These are phyloP conservation scores for Fusarium hostae DNA, from an alignment of 2,329 filamentous ascomycete species.

Conservation along the genomic window DNA sequence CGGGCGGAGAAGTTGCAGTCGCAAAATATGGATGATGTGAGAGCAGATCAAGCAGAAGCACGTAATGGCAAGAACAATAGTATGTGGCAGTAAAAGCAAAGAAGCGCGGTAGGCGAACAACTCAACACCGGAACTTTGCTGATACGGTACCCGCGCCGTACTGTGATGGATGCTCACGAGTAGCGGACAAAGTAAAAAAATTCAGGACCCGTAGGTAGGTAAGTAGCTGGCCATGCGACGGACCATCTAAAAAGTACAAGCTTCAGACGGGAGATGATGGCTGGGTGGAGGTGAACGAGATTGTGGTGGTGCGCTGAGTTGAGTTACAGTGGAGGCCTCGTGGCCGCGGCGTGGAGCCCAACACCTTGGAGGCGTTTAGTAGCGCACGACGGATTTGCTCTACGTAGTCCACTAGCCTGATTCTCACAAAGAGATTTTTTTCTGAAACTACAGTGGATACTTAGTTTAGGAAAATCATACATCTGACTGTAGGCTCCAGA, in stretches of 20 bases:
- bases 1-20: slow-evolving; percentile 22
- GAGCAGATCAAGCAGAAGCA: slow-evolving; percentile 8
- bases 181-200: slow-evolving; percentile 22
- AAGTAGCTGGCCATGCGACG: slow-evolving; percentile 26
- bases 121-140: slow-evolving; percentile 42
- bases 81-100: slow-evolving; percentile 12
- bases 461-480: not conserved
- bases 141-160: not conserved
- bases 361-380: slow-evolving; percentile 37
- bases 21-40: slow-evolving; percentile 14
- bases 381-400: slow-evolving; percentile 36
- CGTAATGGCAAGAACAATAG: not conserved
- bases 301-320: slow-evolving; percentile 32
- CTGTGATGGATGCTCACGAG: slow-evolving; percentile 21
- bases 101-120: slow-evolving; percentile 45
- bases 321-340: slow-evolving; percentile 36
- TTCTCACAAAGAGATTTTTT: slow-evolving; percentile 25
- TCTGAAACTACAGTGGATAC: slow-evolving; percentile 42
- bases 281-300: slow-evolving; percentile 24
- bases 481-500: not conserved
- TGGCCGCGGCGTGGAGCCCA: slow-evolving; percentile 40
- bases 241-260: slow-evolving; percentile 25
- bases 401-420: slow-evolving; percentile 25
- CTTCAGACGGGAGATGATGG: slow-evolving; percentile 22
- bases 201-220: not conserved